Evolutionary conservation across 371 early-diverging fungal genomes (phyloP), one percentile per base, ranked within the genome.

Genomic region (Mortierella sp.): DNA sequence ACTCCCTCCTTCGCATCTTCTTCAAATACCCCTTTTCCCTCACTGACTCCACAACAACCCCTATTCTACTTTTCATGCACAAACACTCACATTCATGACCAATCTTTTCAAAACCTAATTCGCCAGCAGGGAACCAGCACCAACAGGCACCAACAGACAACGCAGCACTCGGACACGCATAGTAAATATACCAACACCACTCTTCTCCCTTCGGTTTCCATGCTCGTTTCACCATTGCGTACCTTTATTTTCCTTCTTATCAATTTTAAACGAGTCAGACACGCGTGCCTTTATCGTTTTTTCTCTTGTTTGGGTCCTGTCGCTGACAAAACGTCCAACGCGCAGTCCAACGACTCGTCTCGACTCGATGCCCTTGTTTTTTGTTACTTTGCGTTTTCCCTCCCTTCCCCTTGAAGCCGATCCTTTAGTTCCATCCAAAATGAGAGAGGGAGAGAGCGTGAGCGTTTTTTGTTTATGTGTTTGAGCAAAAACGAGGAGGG

Each of bases 351-450:
- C 61, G 61, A 28, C 61, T 19, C 8, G 16, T 37, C 21, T 21
- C 40, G 40, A 40, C 67, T 67, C 43, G 43, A 3, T 24, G 67
- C 37, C 67, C 40, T n/a, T 24, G 6, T 37, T 64, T 40, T 44
- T 46, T 10, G 48, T 61, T 8, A 57, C 40, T 64, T 43, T 14
- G 11, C 21, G 43, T 37, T 61, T 26, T 53, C 44, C 28, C 48
- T 8, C 19, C 59, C 61, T 73, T 57, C 46, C 50, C 64, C 64
- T 64, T 64, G 64, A 64, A 64, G 64, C 21, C 16, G 61, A 61
- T 34, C 70, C 46, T 57, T 57, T 40, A 43, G 43, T n/a, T 46
- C 44, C 28, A 13, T 40, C n/a, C 26, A 57, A 28, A 59, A 28
- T 26, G 24, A n/a, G n/a, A 19, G 6, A 31, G 34, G 19, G 16